These are phyloP conservation scores for Orbilia blumenaviensis DNA, from an alignment of 2,329 filamentous ascomycete genomes.

Conservation along the genomic window DNA sequence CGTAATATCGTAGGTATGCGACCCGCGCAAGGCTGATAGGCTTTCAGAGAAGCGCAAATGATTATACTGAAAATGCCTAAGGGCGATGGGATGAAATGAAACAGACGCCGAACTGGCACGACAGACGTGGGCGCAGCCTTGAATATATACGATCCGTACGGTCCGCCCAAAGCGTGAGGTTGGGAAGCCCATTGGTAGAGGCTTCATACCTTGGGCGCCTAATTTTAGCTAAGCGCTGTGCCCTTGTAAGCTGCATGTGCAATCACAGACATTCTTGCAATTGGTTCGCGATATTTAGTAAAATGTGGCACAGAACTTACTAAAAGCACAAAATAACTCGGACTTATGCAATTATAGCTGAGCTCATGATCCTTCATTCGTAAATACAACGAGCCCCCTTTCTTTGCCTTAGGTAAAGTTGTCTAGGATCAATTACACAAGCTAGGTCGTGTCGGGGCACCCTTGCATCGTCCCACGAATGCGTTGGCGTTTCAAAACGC, in stretches of 20 bases:
- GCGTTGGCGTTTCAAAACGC: constrained; percentile 31
- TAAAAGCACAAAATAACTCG: too few relatives aligned
- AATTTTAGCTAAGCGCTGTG: constrained; percentile 39
- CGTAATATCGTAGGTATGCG: not conserved
- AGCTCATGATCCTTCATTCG: too few relatives aligned
- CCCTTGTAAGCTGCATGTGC: constrained; percentile 17
- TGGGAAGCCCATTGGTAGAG: not conserved
- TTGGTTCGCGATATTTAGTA: too few relatives aligned
- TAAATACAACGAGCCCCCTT: too few relatives aligned
- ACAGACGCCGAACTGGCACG: not conserved
- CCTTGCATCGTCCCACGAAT: not conserved
- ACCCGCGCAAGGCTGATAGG: not conserved
- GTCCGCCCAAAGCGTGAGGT: not conserved
- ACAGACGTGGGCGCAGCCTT: not conserved
- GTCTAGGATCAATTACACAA: too few relatives aligned
- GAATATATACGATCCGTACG: not conserved
- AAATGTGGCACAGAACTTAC: too few relatives aligned
- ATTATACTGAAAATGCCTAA: not conserved
- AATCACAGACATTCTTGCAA: too few relatives aligned
- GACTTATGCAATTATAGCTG: too few relatives aligned
- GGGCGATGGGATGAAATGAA: not conserved
- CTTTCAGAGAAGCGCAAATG: not conserved
- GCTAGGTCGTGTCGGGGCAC: too few relatives aligned
- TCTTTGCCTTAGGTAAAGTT: not conserved
- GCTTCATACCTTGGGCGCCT: not conserved